Percentiles rank a stretch among this genome's conserved stretches.
Conservation (phyloP, 352 stramenopile species). For the Globisporangium perplexum region DNA sequence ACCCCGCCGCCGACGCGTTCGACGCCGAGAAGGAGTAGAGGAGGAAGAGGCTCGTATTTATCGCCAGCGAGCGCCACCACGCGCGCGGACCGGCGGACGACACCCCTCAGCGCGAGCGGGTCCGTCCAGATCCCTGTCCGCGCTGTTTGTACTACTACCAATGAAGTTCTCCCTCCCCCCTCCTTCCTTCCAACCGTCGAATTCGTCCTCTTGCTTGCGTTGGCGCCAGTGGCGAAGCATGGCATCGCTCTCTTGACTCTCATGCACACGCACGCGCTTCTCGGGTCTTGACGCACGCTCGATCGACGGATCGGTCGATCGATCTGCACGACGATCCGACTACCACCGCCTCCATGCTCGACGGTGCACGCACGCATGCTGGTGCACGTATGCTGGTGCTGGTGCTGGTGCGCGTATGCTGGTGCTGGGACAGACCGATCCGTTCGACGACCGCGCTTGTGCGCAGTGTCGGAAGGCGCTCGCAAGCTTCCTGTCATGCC, state of each 20-base stretch:
- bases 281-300: background rate
- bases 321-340: background rate
- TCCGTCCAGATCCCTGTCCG: background rate
- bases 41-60: slow-evolving; percentile 8
- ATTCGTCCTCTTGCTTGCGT: background rate
- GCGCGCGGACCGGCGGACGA: background rate
- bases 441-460: too few species aligned
- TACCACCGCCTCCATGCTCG: too few species aligned
- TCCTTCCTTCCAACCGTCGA: background rate
- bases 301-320: background rate
- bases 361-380: too few species aligned
- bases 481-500: too few species aligned
- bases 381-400: background rate
- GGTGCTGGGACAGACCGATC: too few species aligned
- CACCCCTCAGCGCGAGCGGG: slow-evolving; percentile 1
- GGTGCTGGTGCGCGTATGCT: too few species aligned
- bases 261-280: too few species aligned
- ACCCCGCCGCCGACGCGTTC: too few species aligned
- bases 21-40: background rate
- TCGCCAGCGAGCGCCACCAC: background rate
- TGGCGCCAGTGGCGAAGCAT: background rate
- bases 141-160: background rate
- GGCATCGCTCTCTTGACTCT: background rate
- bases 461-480: too few species aligned
- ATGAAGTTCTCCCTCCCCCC: background rate